These are phyloP conservation scores for Colletotrichum tropicicola DNA, from an alignment of 2,329 filamentous ascomycete genomes.

Conservation along the genomic window DNA sequence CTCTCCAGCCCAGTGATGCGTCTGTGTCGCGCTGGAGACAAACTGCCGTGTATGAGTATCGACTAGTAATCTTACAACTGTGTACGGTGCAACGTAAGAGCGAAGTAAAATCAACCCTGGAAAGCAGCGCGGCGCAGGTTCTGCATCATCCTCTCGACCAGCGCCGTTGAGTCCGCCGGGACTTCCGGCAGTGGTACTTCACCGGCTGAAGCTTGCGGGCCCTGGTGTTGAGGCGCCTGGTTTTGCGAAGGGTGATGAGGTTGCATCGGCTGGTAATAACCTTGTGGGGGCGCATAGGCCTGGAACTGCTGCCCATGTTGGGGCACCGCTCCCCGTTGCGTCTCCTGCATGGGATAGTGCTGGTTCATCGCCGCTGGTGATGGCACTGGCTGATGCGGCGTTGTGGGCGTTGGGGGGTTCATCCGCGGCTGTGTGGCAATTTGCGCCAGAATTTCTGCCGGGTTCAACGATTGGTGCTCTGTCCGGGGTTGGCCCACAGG, in stretches of 20 bases:
- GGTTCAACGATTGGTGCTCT: constrained; percentile 25
- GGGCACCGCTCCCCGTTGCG: neutral
- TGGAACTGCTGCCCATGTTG: constrained; percentile 12
- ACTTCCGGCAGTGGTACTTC: constrained; percentile 49
- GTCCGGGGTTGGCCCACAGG: neutral
- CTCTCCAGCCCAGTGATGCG: neutral
- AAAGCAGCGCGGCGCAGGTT: constrained; percentile 54
- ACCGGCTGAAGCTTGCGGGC: neutral
- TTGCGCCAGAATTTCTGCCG: constrained; percentile 23
- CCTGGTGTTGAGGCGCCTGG: neutral
- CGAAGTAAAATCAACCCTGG: constrained; percentile 6
- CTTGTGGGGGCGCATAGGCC: neutral
- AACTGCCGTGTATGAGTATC: neutral
- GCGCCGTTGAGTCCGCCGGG: constrained; percentile 53
- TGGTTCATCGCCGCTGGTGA: neutral
- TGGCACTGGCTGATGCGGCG: constrained; percentile 10
- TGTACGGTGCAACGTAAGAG: no score
- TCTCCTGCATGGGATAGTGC: neutral
- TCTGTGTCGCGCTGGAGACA: constrained; percentile 11
- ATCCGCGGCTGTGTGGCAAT: constrained; percentile 27
- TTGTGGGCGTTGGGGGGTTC: constrained; percentile 24
- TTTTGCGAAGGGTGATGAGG: constrained; percentile 8
- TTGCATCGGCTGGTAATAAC: constrained; percentile 21
- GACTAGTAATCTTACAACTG: constrained; percentile 4
- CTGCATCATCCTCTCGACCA: constrained; percentile 62